Percentiles rank a stretch among this genome's conserved stretches.
Conservation (phyloP, 2,329 filamentous ascomycete species). For the Aspergillus sp. region DNA sequence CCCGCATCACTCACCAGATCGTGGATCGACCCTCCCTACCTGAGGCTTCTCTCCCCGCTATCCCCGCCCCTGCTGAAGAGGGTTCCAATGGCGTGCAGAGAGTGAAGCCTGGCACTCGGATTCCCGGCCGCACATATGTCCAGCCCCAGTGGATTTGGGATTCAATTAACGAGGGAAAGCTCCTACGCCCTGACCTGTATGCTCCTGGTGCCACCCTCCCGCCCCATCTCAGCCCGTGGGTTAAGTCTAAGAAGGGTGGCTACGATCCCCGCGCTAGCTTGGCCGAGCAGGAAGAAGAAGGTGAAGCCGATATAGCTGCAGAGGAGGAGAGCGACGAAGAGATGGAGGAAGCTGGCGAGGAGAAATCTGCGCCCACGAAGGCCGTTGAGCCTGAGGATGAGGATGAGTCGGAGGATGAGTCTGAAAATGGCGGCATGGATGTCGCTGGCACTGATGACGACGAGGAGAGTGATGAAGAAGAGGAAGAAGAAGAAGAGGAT, state of each 20-base stretch:
- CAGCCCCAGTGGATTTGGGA: conserved; percentile 99
- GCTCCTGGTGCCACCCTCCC: conserved; percentile 86
- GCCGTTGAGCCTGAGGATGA: conserved; percentile 43
- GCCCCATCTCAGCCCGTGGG: conserved; percentile 94
- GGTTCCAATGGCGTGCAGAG: conserved; percentile 39
- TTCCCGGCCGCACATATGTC: conserved; percentile 89
- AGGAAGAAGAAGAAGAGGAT: conserved; percentile 42
- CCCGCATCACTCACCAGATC: conserved; percentile 91
- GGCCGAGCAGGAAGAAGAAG: conserved; percentile 83
- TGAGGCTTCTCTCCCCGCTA: conserved; percentile 51
- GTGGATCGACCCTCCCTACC: conserved; percentile 81
- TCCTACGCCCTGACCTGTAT: conserved; percentile 84
- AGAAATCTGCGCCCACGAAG: conserved; percentile 20
- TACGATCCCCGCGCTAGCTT: conserved; percentile 89
- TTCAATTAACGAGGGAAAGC: conserved; percentile 84
- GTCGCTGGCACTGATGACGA: conserved; percentile 49
- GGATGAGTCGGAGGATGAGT: conserved; percentile 46
- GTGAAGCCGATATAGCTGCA: conserved; percentile 72
- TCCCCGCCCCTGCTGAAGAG: conserved; percentile 45
- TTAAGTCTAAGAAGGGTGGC: conserved; percentile 78
- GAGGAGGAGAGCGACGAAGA: conserved; percentile 51
- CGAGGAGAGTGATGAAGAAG: conserved; percentile 48
- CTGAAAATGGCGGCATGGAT: conserved; percentile 50
- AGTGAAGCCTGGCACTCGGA: conserved; percentile 64
- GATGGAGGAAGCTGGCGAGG: conserved; percentile 34